These are phyloP conservation scores for Teratosphaeria pseudoeucalypti DNA, from an alignment of 2,329 filamentous ascomycete species.

Conservation along the genomic window DNA sequence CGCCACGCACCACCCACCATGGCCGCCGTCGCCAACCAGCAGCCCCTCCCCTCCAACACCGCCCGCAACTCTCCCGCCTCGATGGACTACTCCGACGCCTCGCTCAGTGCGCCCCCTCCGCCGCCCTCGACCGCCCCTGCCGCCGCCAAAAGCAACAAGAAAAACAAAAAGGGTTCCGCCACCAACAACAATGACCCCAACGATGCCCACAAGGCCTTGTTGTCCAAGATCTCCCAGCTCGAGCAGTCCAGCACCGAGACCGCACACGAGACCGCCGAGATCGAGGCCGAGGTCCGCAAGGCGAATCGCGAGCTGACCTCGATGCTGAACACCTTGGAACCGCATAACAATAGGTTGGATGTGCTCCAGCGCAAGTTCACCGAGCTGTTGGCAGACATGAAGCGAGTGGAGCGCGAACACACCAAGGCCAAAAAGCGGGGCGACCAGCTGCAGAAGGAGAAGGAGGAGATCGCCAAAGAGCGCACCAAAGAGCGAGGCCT, in stretches of 20 bases:
- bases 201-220: constrained; percentile 83
- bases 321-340: constrained; percentile 78
- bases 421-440: constrained; percentile 92
- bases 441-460: constrained; percentile 91
- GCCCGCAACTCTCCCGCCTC: constrained; percentile 21
- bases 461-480: constrained; percentile 79
- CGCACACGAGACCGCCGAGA: constrained; percentile 91
- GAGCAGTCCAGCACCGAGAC: constrained; percentile 88
- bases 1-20: constrained; percentile 13
- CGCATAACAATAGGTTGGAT: constrained; percentile 83
- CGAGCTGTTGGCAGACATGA: constrained; percentile 88
- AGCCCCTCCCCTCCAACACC: constrained; percentile 14
- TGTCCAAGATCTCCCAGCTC: constrained; percentile 87
- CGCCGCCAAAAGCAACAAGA: constrained; percentile 69
- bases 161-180: constrained; percentile 13
- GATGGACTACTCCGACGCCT: constrained; percentile 24
- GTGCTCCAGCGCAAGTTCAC: constrained; percentile 82
- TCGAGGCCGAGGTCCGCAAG: constrained; percentile 90
- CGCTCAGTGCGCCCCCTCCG: constrained; percentile 22
- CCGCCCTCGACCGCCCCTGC: constrained; percentile 39
- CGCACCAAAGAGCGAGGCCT: constrained; percentile 80
- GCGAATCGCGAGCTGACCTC: constrained; percentile 84
- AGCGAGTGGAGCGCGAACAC: constrained; percentile 86
- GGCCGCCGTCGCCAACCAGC: constrained; percentile 22
- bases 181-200: constrained; percentile 63